Percentiles rank a stretch among this genome's conserved stretches.
Conservation (phyloP, 2,329 filamentous ascomycete genomes). For the Aspergillus vadensis region DNA sequence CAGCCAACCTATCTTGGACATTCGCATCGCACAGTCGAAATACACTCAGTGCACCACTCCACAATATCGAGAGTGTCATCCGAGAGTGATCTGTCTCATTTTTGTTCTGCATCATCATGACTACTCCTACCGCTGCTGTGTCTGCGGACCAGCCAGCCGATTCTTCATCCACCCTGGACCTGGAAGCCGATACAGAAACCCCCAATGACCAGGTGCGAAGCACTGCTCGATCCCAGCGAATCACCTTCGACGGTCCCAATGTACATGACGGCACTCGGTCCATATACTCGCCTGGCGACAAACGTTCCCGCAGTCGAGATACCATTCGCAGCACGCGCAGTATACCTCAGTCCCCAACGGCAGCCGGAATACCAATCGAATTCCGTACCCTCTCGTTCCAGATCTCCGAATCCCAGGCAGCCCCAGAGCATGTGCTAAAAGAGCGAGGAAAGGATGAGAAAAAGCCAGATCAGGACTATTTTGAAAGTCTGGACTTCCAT, state of each 20-base stretch:
- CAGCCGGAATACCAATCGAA: constrained; percentile 37
- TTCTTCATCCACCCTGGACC: not conserved
- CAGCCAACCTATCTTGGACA: not conserved
- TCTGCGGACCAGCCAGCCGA: not conserved
- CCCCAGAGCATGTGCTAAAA: constrained; percentile 29
- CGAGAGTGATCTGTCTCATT: too few relatives aligned
- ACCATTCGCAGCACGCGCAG: constrained; percentile 10
- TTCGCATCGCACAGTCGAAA: not conserved
- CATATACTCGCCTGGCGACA: not conserved
- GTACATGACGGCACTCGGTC: not conserved
- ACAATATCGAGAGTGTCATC: not conserved
- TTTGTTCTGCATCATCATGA: not conserved
- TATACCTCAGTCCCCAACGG: not conserved
- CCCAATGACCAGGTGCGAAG: not conserved
- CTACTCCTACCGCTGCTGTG: not conserved
- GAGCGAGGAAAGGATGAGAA: constrained; percentile 26
- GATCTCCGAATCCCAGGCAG: constrained; percentile 41
- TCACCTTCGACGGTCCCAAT: not conserved
- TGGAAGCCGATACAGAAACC: not conserved
- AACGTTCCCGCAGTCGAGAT: constrained; percentile 18
- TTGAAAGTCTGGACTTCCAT: constrained; percentile 69
- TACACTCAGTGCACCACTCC: not conserved
- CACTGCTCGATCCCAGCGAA: not conserved
- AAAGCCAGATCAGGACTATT: constrained; percentile 49
- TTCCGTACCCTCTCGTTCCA: constrained; percentile 44